These are phyloP conservation scores for Citrus unshiu DNA, from an alignment of 345 rosid species.

Conservation along the genomic window DNA sequence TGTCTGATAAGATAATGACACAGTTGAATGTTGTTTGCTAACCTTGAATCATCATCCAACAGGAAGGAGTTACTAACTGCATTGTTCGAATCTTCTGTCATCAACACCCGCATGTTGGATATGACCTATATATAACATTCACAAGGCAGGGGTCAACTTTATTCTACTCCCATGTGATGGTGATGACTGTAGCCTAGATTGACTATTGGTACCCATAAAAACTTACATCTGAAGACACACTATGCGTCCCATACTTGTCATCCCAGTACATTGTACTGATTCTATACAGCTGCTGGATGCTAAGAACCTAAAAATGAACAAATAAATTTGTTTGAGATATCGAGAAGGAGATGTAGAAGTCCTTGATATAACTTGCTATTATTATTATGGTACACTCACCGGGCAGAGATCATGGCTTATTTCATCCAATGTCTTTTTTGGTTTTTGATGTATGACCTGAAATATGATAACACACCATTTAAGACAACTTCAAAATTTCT, in stretches of 20 bases:
- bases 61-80: slow-evolving; percentile 94
- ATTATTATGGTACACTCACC: slow-evolving; percentile 36
- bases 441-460: slow-evolving; percentile 94
- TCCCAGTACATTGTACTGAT: slow-evolving; percentile 98
- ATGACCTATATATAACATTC: slow-evolving; percentile 47
- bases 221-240: slow-evolving; percentile 88
- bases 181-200: slow-evolving; percentile 17
- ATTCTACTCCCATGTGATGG: neutral
- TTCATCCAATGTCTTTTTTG: slow-evolving; percentile 85
- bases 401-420: slow-evolving; percentile 93
- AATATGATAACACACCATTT: slow-evolving; percentile 10
- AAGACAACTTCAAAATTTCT: neutral
- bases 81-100: slow-evolving; percentile 96
- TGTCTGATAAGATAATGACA: neutral
- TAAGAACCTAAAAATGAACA: slow-evolving; percentile 54
- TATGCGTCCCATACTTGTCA: slow-evolving; percentile 91
- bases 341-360: neutral
- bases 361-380: neutral
- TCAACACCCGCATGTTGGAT: slow-evolving; percentile 81
- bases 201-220: slow-evolving; percentile 16
- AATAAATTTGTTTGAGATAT: neutral
- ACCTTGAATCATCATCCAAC: slow-evolving; percentile 97
- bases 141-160: neutral
- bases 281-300: slow-evolving; percentile 85
- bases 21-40: neutral